Evolutionary conservation across 1,284 basidiomycete species (phyloP).

Genomic region (Anthracocystis walkeri): DNA sequence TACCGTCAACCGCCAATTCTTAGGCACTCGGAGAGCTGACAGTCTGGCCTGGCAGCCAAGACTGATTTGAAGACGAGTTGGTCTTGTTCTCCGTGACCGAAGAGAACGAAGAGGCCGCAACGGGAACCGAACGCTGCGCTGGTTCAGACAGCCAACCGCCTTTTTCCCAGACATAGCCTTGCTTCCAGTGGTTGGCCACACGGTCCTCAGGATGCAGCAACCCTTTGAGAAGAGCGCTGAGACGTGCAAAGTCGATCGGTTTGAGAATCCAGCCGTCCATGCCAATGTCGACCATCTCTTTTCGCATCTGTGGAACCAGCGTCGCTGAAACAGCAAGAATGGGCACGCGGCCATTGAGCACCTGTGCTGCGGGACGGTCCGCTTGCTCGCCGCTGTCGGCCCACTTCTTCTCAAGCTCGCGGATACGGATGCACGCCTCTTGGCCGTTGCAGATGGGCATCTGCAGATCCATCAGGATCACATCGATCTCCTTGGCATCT

Average conservation of each 20-base stretch:
- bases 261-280: slow-evolving; percentile 90
- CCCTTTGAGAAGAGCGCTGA: slow-evolving; percentile 56
- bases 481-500: slow-evolving; percentile 78
- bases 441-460: slow-evolving; percentile 87
- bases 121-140: slow-evolving; percentile 37
- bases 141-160: slow-evolving; percentile 64
- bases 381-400: slow-evolving; percentile 24
- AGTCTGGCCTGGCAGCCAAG: slow-evolving; percentile 7
- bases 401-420: slow-evolving; percentile 47
- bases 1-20: neutral
- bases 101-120: slow-evolving; percentile 19
- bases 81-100: slow-evolving; percentile 2
- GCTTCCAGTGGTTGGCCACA: slow-evolving; percentile 54
- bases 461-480: slow-evolving; percentile 85
- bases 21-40: slow-evolving; percentile 23
- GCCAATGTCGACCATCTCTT: slow-evolving; percentile 75
- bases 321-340: slow-evolving; percentile 88
- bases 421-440: slow-evolving; percentile 78
- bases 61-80: slow-evolving; percentile 5
- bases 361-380: slow-evolving; percentile 67
- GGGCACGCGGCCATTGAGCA: slow-evolving; percentile 79
- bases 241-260: slow-evolving; percentile 79
- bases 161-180: slow-evolving; percentile 61
- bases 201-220: slow-evolving; percentile 52
- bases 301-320: slow-evolving; percentile 76